phyloP scores from a whole-genome alignment of 129 eudicot genomes.

The Dittrichia graveolens region DNA sequence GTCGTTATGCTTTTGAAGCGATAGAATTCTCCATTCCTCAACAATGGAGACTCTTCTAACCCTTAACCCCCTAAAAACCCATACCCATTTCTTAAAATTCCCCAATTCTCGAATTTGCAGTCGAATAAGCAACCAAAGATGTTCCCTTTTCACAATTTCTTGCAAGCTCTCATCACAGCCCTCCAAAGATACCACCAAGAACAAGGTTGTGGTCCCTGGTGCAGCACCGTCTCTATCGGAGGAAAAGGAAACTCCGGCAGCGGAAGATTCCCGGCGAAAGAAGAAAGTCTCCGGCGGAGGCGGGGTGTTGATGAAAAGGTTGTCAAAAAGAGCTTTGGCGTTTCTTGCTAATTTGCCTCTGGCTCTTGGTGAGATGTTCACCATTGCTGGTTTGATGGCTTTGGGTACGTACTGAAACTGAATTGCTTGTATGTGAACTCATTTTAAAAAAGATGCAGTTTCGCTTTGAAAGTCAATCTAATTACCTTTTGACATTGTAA shows the following conservation, averaged over 20 bases:
- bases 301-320: constrained; percentile 40
- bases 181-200: constrained; percentile 34
- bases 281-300: constrained; percentile 9
- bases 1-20: background rate
- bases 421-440: constrained; percentile 3
- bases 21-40: constrained; percentile 26
- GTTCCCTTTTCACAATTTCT: constrained; percentile 30
- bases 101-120: constrained; percentile 25
- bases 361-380: constrained; percentile 86
- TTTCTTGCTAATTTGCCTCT: constrained; percentile 83
- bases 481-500: background rate
- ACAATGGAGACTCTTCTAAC: constrained; percentile 48
- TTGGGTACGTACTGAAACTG: constrained; percentile 49
- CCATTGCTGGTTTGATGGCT: constrained; percentile 89
- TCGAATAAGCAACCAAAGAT: constrained; percentile 12
- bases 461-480: background rate
- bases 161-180: constrained; percentile 47
- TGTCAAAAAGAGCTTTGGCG: constrained; percentile 53
- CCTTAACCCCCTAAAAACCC: constrained; percentile 39
- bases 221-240: constrained; percentile 67
- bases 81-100: constrained; percentile 27
- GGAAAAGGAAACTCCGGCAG: constrained; percentile 24
- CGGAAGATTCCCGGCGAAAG: constrained; percentile 27
- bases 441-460: background rate
- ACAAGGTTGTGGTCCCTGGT: constrained; percentile 55